Percentiles rank a stretch among this genome's conserved stretches.
phyloP scores from a whole-genome alignment of 345 rosid genomes.

The Dimocarpus longan region DNA sequence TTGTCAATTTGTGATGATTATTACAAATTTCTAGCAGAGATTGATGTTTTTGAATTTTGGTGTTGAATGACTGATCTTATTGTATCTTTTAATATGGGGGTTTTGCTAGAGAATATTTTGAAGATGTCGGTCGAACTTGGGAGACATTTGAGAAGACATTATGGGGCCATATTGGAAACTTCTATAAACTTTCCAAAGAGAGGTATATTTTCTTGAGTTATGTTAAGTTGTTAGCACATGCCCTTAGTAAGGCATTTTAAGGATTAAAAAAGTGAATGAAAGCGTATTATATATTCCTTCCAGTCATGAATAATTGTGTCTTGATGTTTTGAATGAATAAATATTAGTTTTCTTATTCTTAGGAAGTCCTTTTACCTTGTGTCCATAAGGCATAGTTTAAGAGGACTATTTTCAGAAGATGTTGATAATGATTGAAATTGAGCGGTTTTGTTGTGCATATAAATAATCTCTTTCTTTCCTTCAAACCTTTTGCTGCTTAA shows the following conservation, averaged over 20 bases:
- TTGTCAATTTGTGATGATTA: not conserved
- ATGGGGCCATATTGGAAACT: slow-evolving; percentile 87
- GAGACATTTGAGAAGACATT: slow-evolving; percentile 96
- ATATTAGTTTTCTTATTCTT: not conserved
- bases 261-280: not conserved
- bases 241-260: not conserved
- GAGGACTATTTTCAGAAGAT: not conserved
- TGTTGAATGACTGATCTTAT: slow-evolving; percentile 18
- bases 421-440: not conserved
- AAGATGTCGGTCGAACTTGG: slow-evolving; percentile 96
- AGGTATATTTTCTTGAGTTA: slow-evolving; percentile 48
- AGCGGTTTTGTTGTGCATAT: slow-evolving; percentile 18
- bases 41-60: not conserved
- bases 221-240: not conserved
- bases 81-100: slow-evolving; percentile 14
- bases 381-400: not conserved
- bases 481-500: not conserved
- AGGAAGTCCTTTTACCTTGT: not conserved
- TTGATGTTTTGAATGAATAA: not conserved
- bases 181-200: slow-evolving; percentile 88
- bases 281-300: not conserved
- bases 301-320: not conserved
- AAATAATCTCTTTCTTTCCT: not conserved
- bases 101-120: slow-evolving; percentile 83
- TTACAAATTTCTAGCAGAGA: not conserved